Evolutionary conservation across 352 stramenopile genomes (phyloP), one percentile per base, ranked within the genome.

Genomic region (Globisporangium middletonii): DNA sequence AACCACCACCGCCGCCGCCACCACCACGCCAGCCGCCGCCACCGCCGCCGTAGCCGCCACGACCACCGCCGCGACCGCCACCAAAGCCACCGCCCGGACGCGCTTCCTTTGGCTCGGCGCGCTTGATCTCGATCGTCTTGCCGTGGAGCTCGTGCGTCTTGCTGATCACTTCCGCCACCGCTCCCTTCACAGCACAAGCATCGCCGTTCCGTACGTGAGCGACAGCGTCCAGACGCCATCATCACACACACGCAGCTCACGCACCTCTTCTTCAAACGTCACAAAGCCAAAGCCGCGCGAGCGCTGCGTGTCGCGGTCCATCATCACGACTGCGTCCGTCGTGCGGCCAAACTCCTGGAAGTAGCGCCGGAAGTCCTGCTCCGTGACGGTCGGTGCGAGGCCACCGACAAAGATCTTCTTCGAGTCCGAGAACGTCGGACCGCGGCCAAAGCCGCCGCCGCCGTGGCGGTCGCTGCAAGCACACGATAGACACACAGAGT

Each of bases 361-460:
- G 73, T 98, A 97, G 57, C 81, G 67, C 44, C 83, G 75, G 67
- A 98, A 97, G 59, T 97, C 89, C 53, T 94, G 82, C 63, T 97
- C 90, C 18, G 72, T 81, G 44, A 97, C 86, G 4, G 88, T 85
- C 16, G 85, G 75, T 19, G 86, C 77, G 41, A 98, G 67, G 23
- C 92, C 92, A 30, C 92, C 92, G 8, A 97, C 91, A 61, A 98
- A 98, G 57, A 98, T 91, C 73, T 98, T 98, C 66, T 95, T 95
- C 50, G 77, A 82, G 62, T 97, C 88, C 30, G 57, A 71, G 45
- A 71, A 81, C 55, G 71, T 65, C 41, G 41, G 41, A 7, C 41
- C 41, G 41, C 41, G 41, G 15, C 41, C 41, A 45, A 45, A 45
- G 42, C 58, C 37, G 30, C 63, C 66, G 46, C 57, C 56, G 18